phyloP scores from a whole-genome alignment of 768 basidiomycete species.

The Trametes gibbosa region DNA sequence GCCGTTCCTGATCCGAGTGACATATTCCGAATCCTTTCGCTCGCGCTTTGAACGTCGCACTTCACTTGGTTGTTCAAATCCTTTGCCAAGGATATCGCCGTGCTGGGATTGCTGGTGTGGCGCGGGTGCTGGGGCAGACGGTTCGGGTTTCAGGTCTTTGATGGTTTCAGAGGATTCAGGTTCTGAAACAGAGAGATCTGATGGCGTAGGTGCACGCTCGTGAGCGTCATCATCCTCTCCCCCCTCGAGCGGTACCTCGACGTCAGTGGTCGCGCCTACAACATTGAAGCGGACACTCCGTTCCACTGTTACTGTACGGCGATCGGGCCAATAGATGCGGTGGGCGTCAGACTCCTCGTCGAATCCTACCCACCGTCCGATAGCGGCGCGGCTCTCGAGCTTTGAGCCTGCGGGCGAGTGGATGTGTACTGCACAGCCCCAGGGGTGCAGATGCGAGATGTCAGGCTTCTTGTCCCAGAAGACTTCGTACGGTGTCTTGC shows the following conservation, averaged over 20 bases:
- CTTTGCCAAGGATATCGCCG: no score
- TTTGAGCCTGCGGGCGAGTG: constrained; percentile 1
- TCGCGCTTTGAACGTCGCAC: neutral
- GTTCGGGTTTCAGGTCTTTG: neutral
- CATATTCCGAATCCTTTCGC: constrained; percentile 4
- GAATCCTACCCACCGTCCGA: constrained; percentile 14
- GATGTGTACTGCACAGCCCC: constrained; percentile 10
- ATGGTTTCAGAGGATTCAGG: no score
- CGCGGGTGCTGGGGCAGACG: no score
- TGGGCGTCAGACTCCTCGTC: constrained; percentile 27
- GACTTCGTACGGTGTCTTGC: constrained; percentile 22
- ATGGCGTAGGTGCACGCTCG: no score
- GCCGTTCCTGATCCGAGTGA: neutral
- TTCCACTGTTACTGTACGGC: constrained; percentile 26
- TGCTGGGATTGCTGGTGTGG: no score
- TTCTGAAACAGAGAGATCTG: no score
- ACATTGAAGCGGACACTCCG: constrained; percentile 22
- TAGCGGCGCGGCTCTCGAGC: neutral
- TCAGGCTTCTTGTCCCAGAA: constrained; percentile 16
- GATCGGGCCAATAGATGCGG: constrained; percentile 35
- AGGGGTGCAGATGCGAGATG: constrained; percentile 17
- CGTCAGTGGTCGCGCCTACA: neutral
- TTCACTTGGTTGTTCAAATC: no score
- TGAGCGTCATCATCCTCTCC: no score
- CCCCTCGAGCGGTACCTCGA: constrained; percentile 17